A percentile compares a stretch with the other conserved stretches of the same genome.
phyloP scores from a whole-genome alignment of 345 rosid genomes.

The Hirschfeldia incana region DNA sequence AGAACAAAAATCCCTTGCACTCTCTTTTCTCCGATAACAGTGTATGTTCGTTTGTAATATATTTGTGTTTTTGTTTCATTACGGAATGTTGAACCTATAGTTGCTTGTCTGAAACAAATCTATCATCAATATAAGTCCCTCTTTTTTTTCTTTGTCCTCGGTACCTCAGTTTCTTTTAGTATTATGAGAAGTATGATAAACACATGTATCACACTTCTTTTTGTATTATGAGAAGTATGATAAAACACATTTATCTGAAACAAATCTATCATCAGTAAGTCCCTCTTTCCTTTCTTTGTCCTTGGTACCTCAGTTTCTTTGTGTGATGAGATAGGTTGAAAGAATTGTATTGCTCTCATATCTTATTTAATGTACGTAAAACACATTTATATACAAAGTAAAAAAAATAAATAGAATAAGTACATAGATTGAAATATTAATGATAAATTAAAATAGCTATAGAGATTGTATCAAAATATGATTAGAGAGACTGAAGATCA shows the following conservation, averaged over 20 bases:
- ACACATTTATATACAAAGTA: neutral
- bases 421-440: neutral
- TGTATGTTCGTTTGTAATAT: conserved; percentile 9
- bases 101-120: conserved; percentile 5
- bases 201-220: too few species aligned
- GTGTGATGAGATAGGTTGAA: neutral
- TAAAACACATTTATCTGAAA: neutral
- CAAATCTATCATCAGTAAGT: conserved; percentile 8
- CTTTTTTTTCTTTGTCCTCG: neutral
- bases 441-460: neutral
- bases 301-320: neutral
- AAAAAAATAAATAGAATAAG: neutral
- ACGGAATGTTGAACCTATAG: neutral
- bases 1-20: neutral
- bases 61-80: neutral
- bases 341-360: neutral
- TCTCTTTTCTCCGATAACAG: neutral
- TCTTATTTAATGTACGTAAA: neutral
- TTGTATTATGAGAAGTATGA: too few species aligned
- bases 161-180: neutral
- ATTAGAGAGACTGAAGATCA: neutral
- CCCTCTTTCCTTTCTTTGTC: conserved; percentile 5
- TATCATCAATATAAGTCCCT: conserved; percentile 15
- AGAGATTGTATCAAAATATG: neutral
- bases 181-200: neutral